Evolutionary conservation across 768 basidiomycete species (phyloP), one percentile per base, ranked within the genome.

Genomic region (Pleurotus cornucopiae): DNA sequence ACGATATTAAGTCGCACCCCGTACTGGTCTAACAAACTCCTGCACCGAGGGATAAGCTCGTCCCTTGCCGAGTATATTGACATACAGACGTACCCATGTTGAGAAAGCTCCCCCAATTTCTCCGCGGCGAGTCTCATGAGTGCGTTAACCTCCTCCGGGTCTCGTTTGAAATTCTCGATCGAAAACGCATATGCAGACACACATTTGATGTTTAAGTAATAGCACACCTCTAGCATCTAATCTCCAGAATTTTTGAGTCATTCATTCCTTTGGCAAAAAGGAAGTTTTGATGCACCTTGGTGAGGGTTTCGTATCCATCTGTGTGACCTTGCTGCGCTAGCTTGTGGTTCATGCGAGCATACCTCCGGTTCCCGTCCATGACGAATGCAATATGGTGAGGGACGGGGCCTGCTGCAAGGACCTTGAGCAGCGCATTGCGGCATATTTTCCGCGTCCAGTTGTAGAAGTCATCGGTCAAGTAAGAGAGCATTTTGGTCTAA

Each of bases 181-280:
- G 94, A 83, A 71, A 99, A 99, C n/a, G 94, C 93, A 63, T 96
- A 99, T n/a, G 88, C 91, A 2, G 92, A 87, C 21, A 98, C 94
- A 58, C 89, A 93, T 57, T 75, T 79, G 47, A 99, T 79, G 11
- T 84, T 74, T n/a, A 99, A 78, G 1, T 80, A 75, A 18, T 96
- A 73, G 63, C 95, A 95, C 25, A 94, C 77, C 67, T 94, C 91
- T 14, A 98, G 74, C 55, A 92, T 78, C 95, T 98, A 60, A 11
- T 43, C 44, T 6, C 34, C 7, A 21, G 25, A 11, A 18, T 5
- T 58, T 21, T 25, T 21, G 13, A 45, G 18, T 56, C 44, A 48
- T 44, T n/a, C 21, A 45, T 18, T 12, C 45, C 37, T n/a, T 45
- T 41, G 18, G 18, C n/a, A 30, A 30, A 23, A 60, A 46, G 30